phyloP scores from a whole-genome alignment of 257 asterid genomes.

The Parsonsia alboflavescens region DNA sequence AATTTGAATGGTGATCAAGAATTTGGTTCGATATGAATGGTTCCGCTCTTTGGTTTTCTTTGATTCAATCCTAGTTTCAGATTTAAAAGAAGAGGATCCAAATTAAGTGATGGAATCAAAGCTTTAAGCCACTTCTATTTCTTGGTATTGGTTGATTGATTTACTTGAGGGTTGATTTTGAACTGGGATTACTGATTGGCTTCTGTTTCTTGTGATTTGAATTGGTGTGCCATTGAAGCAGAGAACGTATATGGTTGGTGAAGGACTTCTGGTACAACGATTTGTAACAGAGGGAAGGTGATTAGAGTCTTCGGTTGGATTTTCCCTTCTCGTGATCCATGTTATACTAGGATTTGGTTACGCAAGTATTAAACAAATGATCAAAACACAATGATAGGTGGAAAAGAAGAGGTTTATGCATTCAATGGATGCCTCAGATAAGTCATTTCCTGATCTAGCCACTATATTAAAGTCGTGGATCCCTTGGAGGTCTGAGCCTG shows the following conservation, averaged over 20 bases:
- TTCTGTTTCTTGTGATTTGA: conserved; percentile 4
- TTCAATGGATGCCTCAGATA: conserved; percentile 65
- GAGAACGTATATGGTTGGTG: conserved; percentile 3
- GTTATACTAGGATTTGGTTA: conserved; percentile 24
- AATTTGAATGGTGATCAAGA: conserved; percentile 3
- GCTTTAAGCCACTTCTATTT: not conserved
- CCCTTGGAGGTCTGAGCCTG: conserved; percentile 68
- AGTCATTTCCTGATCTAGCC: conserved; percentile 52
- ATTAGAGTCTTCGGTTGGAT: conserved; percentile 9
- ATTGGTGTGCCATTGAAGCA: not conserved
- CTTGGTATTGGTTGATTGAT: not conserved
- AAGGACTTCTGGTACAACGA: conserved; percentile 15
- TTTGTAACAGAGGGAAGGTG: conserved; percentile 10
- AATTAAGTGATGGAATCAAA: not conserved
- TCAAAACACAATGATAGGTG: conserved; percentile 61
- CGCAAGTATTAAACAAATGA: conserved; percentile 47
- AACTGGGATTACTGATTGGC: too few species aligned
- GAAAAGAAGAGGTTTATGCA: conserved; percentile 22
- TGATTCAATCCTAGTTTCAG: not conserved
- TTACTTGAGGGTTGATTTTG: too few species aligned
- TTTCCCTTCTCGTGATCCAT: conserved; percentile 12
- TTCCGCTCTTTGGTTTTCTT: not conserved
- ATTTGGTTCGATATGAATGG: not conserved
- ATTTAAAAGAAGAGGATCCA: not conserved
- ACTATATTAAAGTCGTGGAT: conserved; percentile 71